Conservation (phyloP, 1,139 yeast genomes). For the Geotrichum bryndzae region DNA sequence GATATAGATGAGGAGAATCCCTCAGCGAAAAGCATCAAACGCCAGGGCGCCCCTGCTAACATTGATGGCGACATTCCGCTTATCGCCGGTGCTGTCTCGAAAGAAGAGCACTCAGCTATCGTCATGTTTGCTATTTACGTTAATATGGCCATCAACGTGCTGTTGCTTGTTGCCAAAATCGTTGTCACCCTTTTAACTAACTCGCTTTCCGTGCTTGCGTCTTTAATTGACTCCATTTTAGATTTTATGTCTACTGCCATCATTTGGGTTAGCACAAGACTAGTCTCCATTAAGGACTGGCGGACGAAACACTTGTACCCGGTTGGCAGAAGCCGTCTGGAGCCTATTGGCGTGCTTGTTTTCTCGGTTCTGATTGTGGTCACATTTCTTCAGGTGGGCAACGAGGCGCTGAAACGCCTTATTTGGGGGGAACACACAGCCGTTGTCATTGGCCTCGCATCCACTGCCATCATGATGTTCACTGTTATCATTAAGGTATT, state of each 20-base stretch:
- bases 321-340: conserved; percentile 65
- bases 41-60: conserved; percentile 52
- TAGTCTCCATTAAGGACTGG: conserved; percentile 54
- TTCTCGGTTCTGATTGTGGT: conserved; percentile 66
- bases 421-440: conserved; percentile 29
- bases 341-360: conserved; percentile 72
- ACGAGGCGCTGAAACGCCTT: conserved; percentile 45
- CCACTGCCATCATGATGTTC: conserved; percentile 53
- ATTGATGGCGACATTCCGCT: conserved; percentile 53
- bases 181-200: conserved; percentile 58
- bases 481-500: conserved; percentile 57
- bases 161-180: conserved; percentile 56
- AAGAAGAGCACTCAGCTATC: conserved; percentile 40
- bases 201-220: conserved; percentile 71
- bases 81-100: conserved; percentile 41
- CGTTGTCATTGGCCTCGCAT: conserved; percentile 46
- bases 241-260: conserved; percentile 73
- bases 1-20: conserved; percentile 30
- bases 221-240: conserved; percentile 67
- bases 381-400: conserved; percentile 68
- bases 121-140: conserved; percentile 59
- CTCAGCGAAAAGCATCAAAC: conserved; percentile 13
- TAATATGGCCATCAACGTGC: conserved; percentile 56
- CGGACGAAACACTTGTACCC: conserved; percentile 46
- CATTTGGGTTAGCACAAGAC: conserved; percentile 56